These are phyloP conservation scores for Biscogniauxia marginata DNA, from an alignment of 2,329 filamentous ascomycete genomes.

Conservation along the genomic window DNA sequence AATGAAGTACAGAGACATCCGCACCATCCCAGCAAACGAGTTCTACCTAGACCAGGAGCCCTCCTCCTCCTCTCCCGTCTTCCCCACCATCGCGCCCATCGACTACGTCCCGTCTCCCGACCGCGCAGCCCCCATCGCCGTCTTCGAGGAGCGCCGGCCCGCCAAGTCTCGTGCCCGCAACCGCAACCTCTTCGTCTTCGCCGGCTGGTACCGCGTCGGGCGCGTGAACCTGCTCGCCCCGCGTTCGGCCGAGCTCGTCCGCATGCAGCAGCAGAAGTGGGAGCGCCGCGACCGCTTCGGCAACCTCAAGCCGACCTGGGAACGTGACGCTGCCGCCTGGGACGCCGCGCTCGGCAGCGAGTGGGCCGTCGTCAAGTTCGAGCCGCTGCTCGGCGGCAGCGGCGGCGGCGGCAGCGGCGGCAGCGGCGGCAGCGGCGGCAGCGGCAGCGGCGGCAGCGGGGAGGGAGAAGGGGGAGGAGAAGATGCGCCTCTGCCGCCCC, in stretches of 20 bases:
- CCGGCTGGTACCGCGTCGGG: constrained; percentile 26
- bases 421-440: too few relatives aligned
- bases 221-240: constrained; percentile 27
- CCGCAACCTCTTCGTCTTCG: constrained; percentile 21
- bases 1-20: constrained; percentile 12
- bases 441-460: too few relatives aligned
- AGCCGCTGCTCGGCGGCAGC: constrained; percentile 9
- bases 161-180: background rate
- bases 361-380: constrained; percentile 30
- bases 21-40: constrained; percentile 11
- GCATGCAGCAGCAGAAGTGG: constrained; percentile 29
- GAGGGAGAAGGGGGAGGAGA: constrained; percentile 5
- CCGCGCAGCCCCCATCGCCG: constrained; percentile 18
- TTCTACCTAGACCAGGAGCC: constrained; percentile 2
- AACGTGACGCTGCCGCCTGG: constrained; percentile 13
- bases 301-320: constrained; percentile 2
- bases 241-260: constrained; percentile 23
- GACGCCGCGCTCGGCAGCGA: constrained; percentile 9
- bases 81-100: constrained; percentile 24
- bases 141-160: constrained; percentile 20
- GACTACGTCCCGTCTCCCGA: constrained; percentile 21
- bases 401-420: too few relatives aligned
- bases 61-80: background rate
- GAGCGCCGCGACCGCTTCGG: constrained; percentile 23
- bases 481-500: constrained; percentile 13